These are phyloP conservation scores for Sequoia sempervirens DNA, from an alignment of 75 land plant species.

Conservation along the genomic window DNA sequence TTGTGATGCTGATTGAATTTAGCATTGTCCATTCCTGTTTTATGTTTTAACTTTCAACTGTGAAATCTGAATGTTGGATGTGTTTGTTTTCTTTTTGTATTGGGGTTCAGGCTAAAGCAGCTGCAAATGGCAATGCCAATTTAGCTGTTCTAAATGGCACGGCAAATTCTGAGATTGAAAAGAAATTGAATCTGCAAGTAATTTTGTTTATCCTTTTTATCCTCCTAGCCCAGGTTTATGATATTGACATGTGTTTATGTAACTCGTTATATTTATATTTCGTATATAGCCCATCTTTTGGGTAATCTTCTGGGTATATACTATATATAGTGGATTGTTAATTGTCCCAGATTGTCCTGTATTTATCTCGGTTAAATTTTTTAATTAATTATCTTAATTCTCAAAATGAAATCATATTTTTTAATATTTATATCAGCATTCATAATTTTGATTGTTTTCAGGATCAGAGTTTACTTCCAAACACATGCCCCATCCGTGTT, in stretches of 20 bases:
- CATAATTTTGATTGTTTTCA: conserved; percentile 2
- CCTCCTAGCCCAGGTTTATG: neutral
- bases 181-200: conserved; percentile 32
- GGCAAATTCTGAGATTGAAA: conserved; percentile 63
- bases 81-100: conserved; percentile 2
- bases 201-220: conserved; percentile 3
- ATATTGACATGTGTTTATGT: neutral
- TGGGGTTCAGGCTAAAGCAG: conserved; percentile 49
- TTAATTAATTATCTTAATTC: neutral
- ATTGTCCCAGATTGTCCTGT: neutral
- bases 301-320: too few species aligned
- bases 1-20: neutral
- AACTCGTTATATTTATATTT: neutral
- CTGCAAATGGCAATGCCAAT: conserved; percentile 51
- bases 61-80: neutral
- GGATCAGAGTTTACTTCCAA: neutral
- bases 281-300: neutral
- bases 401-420: neutral
- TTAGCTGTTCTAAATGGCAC: conserved; percentile 53
- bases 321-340: neutral
- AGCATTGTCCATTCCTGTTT: neutral
- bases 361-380: neutral
- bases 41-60: neutral
- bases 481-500: neutral
- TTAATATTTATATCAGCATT: neutral